Evolutionary conservation across 2,329 filamentous ascomycete species (phyloP).

Genomic region (Fusarium pininemorale): DNA sequence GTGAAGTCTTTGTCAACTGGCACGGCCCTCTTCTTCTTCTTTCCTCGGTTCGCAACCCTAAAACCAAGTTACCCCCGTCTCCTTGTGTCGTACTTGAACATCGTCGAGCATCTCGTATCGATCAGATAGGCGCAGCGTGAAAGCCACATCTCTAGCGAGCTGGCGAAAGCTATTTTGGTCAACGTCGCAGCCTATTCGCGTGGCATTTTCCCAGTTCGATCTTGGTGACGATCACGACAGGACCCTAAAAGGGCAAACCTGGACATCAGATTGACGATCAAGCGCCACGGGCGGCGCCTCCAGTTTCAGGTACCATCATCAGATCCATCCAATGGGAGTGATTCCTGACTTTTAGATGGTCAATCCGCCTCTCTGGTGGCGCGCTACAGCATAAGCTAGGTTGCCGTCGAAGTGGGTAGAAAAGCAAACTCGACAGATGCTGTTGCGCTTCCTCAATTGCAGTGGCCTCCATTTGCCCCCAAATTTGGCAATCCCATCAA

Average conservation of each 20-base stretch:
- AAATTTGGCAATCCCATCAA: background rate
- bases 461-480: background rate
- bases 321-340: conserved; percentile 33
- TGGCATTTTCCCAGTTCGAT: background rate
- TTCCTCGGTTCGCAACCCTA: background rate
- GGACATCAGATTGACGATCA: conserved; percentile 29
- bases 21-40: conserved; percentile 21
- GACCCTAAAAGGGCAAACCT: conserved; percentile 7
- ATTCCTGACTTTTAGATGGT: conserved; percentile 32
- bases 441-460: background rate
- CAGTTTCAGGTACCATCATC: conserved; percentile 40
- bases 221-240: background rate
- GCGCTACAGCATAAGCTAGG: conserved; percentile 23
- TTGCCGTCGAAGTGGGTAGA: conserved; percentile 9
- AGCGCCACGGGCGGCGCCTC: conserved; percentile 35
- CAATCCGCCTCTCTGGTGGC: conserved; percentile 30
- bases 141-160: background rate
- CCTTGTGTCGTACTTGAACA: background rate
- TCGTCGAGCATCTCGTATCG: background rate
- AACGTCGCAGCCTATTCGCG: background rate
- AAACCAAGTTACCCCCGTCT: background rate
- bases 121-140: background rate
- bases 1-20: background rate
- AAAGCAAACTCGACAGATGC: conserved; percentile 16
- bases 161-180: background rate